A percentile compares a stretch with the other conserved stretches of the same genome.
phyloP scores from a whole-genome alignment of 164 flowering plant species.

The Kalanchoe fedtschenkoi region DNA sequence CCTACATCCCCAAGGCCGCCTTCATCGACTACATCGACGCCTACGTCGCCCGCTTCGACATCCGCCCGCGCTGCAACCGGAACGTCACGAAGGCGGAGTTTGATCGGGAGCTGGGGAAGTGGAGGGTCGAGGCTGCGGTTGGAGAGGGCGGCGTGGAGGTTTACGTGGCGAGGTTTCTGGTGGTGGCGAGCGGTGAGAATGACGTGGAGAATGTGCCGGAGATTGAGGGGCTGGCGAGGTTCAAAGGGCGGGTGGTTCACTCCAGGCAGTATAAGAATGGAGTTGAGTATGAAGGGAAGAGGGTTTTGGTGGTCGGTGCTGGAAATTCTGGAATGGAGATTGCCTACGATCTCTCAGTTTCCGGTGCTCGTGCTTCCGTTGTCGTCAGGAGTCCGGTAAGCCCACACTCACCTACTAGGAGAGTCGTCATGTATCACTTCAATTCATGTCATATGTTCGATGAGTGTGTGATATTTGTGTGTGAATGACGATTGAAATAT shows the following conservation, averaged over 20 bases:
- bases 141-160: constrained; percentile 8
- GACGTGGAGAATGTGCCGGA: constrained; percentile 15
- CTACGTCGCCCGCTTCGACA: constrained; percentile 16
- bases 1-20: constrained; percentile 15
- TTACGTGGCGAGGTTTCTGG: constrained; percentile 17
- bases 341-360: constrained; percentile 31
- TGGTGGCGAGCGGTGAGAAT: constrained; percentile 30
- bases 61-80: constrained; percentile 17
- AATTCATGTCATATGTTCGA: not conserved
- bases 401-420: no score
- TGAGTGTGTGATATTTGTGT: no score
- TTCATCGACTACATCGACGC: constrained; percentile 26
- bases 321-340: constrained; percentile 82
- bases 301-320: constrained; percentile 53
- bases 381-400: constrained; percentile 44
- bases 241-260: constrained; percentile 19
- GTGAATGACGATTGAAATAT: no score
- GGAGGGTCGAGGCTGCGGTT: constrained; percentile 19
- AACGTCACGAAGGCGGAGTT: constrained; percentile 11
- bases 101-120: constrained; percentile 9
- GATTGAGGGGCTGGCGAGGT: constrained; percentile 17
- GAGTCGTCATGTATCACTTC: not conserved
- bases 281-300: constrained; percentile 13
- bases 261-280: constrained; percentile 37
- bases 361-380: constrained; percentile 38